phyloP scores from a whole-genome alignment of 192 early-diverging fungal genomes.

The Coemansia interrupta region DNA sequence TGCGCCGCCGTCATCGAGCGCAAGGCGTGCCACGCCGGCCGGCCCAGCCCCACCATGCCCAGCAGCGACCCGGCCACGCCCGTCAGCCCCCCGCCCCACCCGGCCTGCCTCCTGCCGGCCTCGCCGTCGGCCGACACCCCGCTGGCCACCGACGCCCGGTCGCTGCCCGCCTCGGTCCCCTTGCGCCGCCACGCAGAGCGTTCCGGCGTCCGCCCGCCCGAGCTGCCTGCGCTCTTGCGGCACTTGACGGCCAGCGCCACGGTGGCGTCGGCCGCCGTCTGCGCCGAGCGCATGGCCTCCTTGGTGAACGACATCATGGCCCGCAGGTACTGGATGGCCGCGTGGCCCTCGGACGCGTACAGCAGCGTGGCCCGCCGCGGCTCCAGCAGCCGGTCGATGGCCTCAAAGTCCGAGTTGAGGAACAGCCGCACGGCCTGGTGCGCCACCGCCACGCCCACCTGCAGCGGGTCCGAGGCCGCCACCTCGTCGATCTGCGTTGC shows the following conservation, averaged over 20 bases:
- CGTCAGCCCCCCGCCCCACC: constrained; percentile 34
- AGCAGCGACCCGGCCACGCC: constrained; percentile 43
- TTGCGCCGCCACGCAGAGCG: constrained; percentile 24
- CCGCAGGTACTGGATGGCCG: constrained; percentile 65
- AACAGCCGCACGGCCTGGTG: constrained; percentile 69
- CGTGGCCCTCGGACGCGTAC: constrained; percentile 71
- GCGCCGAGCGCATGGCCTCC: constrained; percentile 63
- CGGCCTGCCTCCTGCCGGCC: constrained; percentile 10
- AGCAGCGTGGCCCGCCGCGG: constrained; percentile 55
- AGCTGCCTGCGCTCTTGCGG: constrained; percentile 68
- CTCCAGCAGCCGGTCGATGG: constrained; percentile 60
- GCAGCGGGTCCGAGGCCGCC: constrained; percentile 45
- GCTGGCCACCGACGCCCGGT: constrained; percentile 13
- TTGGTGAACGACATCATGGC: constrained; percentile 76
- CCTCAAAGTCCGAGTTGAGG: constrained; percentile 69
- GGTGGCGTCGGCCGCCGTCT: constrained; percentile 60
- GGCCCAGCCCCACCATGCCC: constrained; percentile 29
- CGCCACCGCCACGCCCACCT: constrained; percentile 57
- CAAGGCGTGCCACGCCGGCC: constrained; percentile 36
- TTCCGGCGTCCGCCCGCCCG: constrained; percentile 15
- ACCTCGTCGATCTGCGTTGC: constrained; percentile 24
- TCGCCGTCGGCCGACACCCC: constrained; percentile 11
- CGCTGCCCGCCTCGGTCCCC: constrained; percentile 2
- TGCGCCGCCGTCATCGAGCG: constrained; percentile 31
- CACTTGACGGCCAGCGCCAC: constrained; percentile 59